Conservation (phyloP, 331 rosid species). For the Pyracantha coccinea region DNA sequence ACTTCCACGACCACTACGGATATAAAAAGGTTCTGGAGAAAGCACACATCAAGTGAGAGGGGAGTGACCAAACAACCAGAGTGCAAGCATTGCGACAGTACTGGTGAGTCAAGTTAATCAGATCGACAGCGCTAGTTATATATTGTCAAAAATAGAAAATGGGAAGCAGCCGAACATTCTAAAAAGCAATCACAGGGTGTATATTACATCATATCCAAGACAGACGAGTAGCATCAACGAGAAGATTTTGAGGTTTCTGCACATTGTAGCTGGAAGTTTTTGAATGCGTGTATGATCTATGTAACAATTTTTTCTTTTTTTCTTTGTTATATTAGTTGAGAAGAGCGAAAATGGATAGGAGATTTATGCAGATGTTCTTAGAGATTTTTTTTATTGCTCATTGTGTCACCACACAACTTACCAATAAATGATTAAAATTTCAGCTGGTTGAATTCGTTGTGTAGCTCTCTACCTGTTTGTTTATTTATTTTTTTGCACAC, state of each 20-base stretch:
- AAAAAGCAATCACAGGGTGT: neutral
- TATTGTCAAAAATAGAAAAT: conserved; percentile 5
- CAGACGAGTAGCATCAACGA: neutral
- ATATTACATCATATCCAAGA: neutral
- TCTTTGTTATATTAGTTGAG: neutral
- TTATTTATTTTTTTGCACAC: neutral
- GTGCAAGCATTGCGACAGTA: conserved; percentile 4
- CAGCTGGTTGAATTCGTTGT: neutral
- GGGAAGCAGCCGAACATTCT: neutral
- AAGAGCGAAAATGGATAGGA: neutral
- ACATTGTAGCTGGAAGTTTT: neutral
- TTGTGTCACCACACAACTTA: neutral
- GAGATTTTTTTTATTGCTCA: neutral
- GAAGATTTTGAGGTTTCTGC: conserved; percentile 2
- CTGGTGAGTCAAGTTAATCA: neutral
- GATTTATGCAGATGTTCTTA: neutral
- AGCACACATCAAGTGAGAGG: conserved; percentile 20
- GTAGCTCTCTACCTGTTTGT: neutral
- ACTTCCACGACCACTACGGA: conserved; percentile 26
- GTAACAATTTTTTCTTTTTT: neutral
- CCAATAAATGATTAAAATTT: neutral
- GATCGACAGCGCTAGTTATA: conserved; percentile 1
- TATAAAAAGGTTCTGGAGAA: conserved; percentile 34
- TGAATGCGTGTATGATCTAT: neutral
- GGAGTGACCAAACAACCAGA: conserved; percentile 29